Conservation (phyloP, 106 monocot genomes). For the Acorus calamus region DNA sequence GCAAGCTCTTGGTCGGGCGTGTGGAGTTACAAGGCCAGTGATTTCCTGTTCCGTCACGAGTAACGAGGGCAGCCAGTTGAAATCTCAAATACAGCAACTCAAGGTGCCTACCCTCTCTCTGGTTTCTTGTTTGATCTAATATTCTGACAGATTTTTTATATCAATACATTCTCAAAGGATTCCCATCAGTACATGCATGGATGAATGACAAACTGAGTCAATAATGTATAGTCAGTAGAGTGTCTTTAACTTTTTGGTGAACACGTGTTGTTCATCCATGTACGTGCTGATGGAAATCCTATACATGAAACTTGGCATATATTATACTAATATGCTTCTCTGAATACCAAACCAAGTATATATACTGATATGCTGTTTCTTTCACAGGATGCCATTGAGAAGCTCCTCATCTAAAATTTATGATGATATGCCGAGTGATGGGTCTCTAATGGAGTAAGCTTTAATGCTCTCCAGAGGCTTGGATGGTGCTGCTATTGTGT, state of each 20-base stretch:
- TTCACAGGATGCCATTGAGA: conserved; percentile 69
- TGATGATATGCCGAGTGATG: conserved; percentile 22
- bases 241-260: not conserved
- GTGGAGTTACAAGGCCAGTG: conserved; percentile 73
- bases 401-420: conserved; percentile 43
- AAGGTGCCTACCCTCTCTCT: conserved; percentile 24
- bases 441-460: conserved; percentile 10
- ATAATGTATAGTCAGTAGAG: too few relatives aligned
- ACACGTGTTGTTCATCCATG: not conserved
- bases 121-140: too few relatives aligned
- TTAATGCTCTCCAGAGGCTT: conserved; percentile 24
- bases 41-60: conserved; percentile 81
- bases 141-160: too few relatives aligned
- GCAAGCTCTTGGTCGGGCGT: conserved; percentile 75
- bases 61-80: conserved; percentile 80
- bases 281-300: not conserved
- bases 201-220: too few relatives aligned
- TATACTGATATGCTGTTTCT: not conserved
- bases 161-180: too few relatives aligned
- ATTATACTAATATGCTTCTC: not conserved
- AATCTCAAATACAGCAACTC: conserved; percentile 61
- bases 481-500: conserved; percentile 1
- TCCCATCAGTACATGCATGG: too few relatives aligned
- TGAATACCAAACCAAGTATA: not conserved
- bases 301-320: not conserved